Percentiles rank a stretch among this genome's conserved stretches.
These are phyloP conservation scores for Suhomyces faveliae DNA, from an alignment of 805 yeast genomes.

Conservation along the genomic window DNA sequence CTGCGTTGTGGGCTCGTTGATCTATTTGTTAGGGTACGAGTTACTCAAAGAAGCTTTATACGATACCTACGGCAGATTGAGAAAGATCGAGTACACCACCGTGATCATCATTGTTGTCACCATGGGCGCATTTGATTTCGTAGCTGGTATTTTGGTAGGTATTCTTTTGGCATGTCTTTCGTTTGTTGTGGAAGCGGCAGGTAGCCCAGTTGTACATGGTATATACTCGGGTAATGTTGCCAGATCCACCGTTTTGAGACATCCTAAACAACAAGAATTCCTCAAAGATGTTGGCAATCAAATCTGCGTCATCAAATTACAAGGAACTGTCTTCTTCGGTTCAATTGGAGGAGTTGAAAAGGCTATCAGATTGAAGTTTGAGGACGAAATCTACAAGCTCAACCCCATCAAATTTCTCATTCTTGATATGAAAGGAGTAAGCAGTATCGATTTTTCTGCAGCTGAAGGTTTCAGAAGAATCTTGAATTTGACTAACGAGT, in stretches of 20 bases:
- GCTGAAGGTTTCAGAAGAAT: slow-evolving; percentile 93
- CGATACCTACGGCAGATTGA: slow-evolving; percentile 79
- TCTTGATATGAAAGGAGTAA: slow-evolving; percentile 80
- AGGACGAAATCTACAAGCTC: slow-evolving; percentile 45
- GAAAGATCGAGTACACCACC: slow-evolving; percentile 78
- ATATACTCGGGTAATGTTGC: slow-evolving; percentile 86
- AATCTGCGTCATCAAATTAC: slow-evolving; percentile 79
- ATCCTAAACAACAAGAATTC: slow-evolving; percentile 84
- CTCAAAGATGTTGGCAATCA: slow-evolving; percentile 85
- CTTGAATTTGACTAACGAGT: slow-evolving; percentile 69
- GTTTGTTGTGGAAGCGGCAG: slow-evolving; percentile 91
- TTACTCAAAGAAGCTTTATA: slow-evolving; percentile 78
- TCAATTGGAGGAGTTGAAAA: slow-evolving; percentile 90
- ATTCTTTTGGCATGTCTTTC: slow-evolving; percentile 87
- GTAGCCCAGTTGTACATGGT: slow-evolving; percentile 76
- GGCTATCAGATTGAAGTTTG: slow-evolving; percentile 64
- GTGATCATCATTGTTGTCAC: slow-evolving; percentile 82
- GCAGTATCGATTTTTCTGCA: slow-evolving; percentile 86
- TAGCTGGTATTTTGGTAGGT: slow-evolving; percentile 87
- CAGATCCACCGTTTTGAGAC: slow-evolving; percentile 88
- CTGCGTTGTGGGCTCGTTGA: slow-evolving; percentile 92
- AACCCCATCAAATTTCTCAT: slow-evolving; percentile 78
- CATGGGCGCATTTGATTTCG: slow-evolving; percentile 96
- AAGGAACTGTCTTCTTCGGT: slow-evolving; percentile 91
- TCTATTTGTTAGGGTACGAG: slow-evolving; percentile 88